These are phyloP conservation scores for Phytophthora hibernalis DNA, from an alignment of 352 stramenopile genomes.

Conservation along the genomic window DNA sequence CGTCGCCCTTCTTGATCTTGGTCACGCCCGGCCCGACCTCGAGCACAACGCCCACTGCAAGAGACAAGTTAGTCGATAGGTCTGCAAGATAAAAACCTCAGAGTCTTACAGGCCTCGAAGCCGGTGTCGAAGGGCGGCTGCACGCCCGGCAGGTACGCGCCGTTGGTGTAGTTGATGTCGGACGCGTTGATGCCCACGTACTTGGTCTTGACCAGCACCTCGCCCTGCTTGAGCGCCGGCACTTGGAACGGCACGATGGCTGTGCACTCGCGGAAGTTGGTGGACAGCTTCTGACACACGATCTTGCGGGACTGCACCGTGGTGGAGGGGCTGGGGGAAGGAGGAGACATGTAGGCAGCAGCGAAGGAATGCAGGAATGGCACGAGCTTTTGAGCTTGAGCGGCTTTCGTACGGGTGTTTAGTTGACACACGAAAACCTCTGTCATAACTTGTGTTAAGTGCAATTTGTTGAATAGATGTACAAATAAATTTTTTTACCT, in stretches of 20 bases:
- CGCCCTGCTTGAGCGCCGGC: constrained; percentile 45
- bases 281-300: constrained; percentile 80
- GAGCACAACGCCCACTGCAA: constrained; percentile 50
- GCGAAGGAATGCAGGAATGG: constrained; percentile 25
- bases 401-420: constrained; percentile 3
- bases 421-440: constrained; percentile 16
- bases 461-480: no score
- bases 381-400: constrained; percentile 5
- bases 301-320: constrained; percentile 79
- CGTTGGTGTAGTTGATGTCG: constrained; percentile 70
- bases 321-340: neutral
- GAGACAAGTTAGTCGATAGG: neutral
- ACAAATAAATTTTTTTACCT: no score
- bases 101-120: constrained; percentile 56
- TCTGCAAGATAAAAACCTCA: neutral
- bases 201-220: constrained; percentile 64
- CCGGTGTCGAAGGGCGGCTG: constrained; percentile 62
- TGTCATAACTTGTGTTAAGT: neutral
- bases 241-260: constrained; percentile 62
- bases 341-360: constrained; percentile 7
- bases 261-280: constrained; percentile 82
- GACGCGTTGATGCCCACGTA: constrained; percentile 69
- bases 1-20: constrained; percentile 53
- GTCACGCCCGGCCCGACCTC: constrained; percentile 55
- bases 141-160: constrained; percentile 45